These are phyloP conservation scores for Austropuccinia psidii DNA, from an alignment of 1,284 basidiomycete species.

Conservation along the genomic window DNA sequence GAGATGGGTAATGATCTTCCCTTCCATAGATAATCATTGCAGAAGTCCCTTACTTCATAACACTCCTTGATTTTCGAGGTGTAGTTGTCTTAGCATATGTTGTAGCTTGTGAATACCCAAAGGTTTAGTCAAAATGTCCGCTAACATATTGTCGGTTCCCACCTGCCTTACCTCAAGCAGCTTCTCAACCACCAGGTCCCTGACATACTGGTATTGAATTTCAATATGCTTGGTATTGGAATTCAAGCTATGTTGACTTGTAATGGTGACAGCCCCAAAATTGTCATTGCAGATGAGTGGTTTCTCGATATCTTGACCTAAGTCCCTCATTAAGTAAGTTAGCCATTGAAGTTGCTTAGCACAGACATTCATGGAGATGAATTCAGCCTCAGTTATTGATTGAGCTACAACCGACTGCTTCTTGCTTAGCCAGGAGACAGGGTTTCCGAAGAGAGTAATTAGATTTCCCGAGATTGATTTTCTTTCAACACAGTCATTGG, in stretches of 20 bases:
- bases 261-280: background rate
- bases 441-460: constrained; percentile 1
- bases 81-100: too few species aligned
- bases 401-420: background rate
- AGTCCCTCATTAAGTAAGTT: background rate
- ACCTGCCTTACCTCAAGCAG: background rate
- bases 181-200: background rate
- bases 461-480: background rate
- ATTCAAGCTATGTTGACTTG: background rate
- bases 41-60: too few species aligned
- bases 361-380: background rate
- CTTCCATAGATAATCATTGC: too few species aligned
- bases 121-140: background rate
- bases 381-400: background rate
- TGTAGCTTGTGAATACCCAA: too few species aligned
- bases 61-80: too few species aligned
- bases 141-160: background rate
- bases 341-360: constrained; percentile 6
- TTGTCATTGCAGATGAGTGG: background rate
- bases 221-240: background rate
- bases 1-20: too few species aligned
- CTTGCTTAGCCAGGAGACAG: background rate
- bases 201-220: background rate
- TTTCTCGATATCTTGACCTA: background rate
- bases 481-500: background rate